A percentile compares a stretch with the other conserved stretches of the same genome.
These are phyloP conservation scores for Thielaviopsis punctulata DNA, from an alignment of 2,329 filamentous ascomycete genomes.

Conservation along the genomic window DNA sequence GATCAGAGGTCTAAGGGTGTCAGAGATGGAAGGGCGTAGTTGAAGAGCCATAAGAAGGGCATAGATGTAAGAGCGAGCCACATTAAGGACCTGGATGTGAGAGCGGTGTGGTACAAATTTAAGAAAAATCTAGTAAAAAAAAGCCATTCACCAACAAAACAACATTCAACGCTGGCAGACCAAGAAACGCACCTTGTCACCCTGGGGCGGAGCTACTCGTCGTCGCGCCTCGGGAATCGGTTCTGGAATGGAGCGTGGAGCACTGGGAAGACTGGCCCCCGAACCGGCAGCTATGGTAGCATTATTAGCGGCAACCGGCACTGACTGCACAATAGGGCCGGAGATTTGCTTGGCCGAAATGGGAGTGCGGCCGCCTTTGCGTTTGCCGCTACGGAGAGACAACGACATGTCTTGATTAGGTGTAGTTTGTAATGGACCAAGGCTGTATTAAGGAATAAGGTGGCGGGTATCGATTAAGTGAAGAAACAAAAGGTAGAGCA, in stretches of 20 bases:
- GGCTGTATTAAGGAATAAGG: neutral
- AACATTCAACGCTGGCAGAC: too few relatives aligned
- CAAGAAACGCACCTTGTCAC: constrained; percentile 41
- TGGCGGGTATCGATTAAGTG: neutral
- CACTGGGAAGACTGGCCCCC: constrained; percentile 8
- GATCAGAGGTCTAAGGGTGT: constrained; percentile 44
- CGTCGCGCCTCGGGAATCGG: constrained; percentile 22
- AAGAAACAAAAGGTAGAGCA: neutral
- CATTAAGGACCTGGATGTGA: neutral
- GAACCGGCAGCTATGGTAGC: constrained; percentile 16
- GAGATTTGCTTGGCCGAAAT: constrained; percentile 50
- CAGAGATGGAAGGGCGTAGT: constrained; percentile 12
- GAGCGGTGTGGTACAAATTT: neutral
- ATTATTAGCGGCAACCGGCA: constrained; percentile 16
- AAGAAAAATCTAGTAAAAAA: neutral
- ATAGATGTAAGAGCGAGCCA: too few relatives aligned
- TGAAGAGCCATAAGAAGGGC: too few relatives aligned
- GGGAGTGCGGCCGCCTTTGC: constrained; percentile 41
- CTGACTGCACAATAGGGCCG: constrained; percentile 38
- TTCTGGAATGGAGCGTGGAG: constrained; percentile 7
- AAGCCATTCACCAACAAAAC: too few relatives aligned
- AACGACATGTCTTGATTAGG: constrained; percentile 45
- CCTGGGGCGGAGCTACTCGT: constrained; percentile 31
- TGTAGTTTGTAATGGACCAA: too few relatives aligned
- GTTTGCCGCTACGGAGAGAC: constrained; percentile 42